Percentiles rank a stretch among this genome's conserved stretches.
phyloP scores from a whole-genome alignment of 441 rosid genomes.

The Biscutella laevigata region DNA sequence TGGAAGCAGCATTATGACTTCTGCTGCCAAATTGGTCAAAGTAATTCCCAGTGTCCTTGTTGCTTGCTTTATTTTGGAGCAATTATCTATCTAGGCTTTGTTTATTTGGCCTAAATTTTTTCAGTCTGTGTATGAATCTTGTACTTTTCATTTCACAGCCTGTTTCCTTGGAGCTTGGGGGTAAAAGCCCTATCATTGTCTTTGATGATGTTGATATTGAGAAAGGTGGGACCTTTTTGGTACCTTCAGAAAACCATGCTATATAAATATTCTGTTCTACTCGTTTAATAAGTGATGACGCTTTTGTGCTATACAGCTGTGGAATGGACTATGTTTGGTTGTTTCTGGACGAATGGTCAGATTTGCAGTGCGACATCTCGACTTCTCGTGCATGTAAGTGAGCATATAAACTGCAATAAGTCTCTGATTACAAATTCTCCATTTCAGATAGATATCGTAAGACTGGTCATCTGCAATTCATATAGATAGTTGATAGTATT shows the following conservation, averaged over 20 bases:
- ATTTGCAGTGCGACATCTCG: conserved; percentile 99
- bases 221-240: conserved; percentile 50
- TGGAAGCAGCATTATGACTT: conserved; percentile 74
- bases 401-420: too few species aligned
- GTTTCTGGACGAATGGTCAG: conserved; percentile 99
- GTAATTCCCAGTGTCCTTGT: conserved; percentile 29
- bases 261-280: too few species aligned
- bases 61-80: conserved; percentile 13
- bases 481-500: too few species aligned
- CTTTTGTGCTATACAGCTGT: conserved; percentile 47
- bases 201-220: conserved; percentile 93
- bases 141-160: conserved; percentile 51
- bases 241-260: not conserved
- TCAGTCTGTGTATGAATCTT: conserved; percentile 10
- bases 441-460: too few species aligned
- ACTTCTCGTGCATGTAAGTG: conserved; percentile 85
- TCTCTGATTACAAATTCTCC: too few species aligned
- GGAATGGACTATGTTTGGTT: conserved; percentile 89
- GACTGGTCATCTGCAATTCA: too few species aligned
- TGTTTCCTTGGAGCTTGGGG: conserved; percentile 92
- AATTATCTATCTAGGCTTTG: conserved; percentile 8
- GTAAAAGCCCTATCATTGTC: conserved; percentile 88
- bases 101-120: not conserved
- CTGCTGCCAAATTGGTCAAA: conserved; percentile 82
- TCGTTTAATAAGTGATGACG: not conserved